A percentile compares a stretch with the other conserved stretches of the same genome.
Evolutionary conservation across 1,284 basidiomycete species (phyloP).

Genomic region (Mycena sp.): DNA sequence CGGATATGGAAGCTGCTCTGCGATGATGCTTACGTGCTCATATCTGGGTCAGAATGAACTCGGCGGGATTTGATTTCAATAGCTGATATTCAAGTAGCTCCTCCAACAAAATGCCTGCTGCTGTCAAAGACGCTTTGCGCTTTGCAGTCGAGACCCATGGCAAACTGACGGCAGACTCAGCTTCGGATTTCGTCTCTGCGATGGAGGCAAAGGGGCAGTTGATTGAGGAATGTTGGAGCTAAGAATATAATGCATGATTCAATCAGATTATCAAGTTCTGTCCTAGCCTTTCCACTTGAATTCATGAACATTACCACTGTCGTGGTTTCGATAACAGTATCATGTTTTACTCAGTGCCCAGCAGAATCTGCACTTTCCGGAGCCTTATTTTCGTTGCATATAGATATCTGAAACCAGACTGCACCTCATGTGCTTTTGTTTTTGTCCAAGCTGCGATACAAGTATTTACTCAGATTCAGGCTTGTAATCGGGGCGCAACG

Average conservation of each 20-base stretch:
- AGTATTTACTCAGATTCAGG: constrained; percentile 56
- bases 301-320: no score
- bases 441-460: background rate
- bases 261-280: no score
- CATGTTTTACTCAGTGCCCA: no score
- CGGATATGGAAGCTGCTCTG: constrained; percentile 74
- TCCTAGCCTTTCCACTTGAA: no score
- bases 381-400: no score
- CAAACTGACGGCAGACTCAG: constrained; percentile 62
- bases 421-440: background rate
- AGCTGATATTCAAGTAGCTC: constrained; percentile 66
- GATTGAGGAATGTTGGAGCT: constrained; percentile 95
- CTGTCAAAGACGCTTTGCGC: constrained; percentile 80
- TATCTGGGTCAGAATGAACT: constrained; percentile 77
- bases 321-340: no score
- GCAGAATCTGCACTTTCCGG: no score
- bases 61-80: background rate
- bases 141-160: constrained; percentile 66
- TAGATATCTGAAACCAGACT: background rate
- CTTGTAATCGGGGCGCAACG: constrained; percentile 82
- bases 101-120: constrained; percentile 94
- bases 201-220: constrained; percentile 81
- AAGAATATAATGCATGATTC: constrained; percentile 15
- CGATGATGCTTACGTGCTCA: constrained; percentile 72
- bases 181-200: constrained; percentile 69